Percentiles rank a stretch among this genome's conserved stretches.
These are phyloP conservation scores for Platanus orientalis DNA, from an alignment of 164 flowering plant genomes.

Conservation along the genomic window DNA sequence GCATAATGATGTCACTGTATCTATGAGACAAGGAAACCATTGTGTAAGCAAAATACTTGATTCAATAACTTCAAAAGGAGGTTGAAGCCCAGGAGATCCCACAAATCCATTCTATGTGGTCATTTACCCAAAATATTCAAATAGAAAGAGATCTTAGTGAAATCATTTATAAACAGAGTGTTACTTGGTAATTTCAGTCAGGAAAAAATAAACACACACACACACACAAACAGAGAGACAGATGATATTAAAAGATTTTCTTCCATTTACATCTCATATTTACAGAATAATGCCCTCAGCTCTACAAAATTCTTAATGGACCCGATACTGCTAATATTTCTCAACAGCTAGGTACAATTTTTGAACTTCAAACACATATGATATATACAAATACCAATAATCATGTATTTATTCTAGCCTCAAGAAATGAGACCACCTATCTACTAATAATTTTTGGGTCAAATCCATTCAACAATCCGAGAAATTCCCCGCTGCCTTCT, in stretches of 20 bases:
- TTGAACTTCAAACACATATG: background rate
- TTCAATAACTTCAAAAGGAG: too few relatives aligned
- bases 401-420: background rate
- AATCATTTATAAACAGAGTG: too few relatives aligned
- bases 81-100: too few relatives aligned
- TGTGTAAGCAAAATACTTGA: too few relatives aligned
- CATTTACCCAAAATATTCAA: too few relatives aligned
- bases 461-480: background rate
- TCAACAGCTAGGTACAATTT: background rate
- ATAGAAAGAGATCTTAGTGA: too few relatives aligned
- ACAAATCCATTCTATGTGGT: too few relatives aligned
- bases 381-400: background rate
- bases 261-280: conserved; percentile 60
- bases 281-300: conserved; percentile 44
- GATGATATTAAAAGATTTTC: conserved; percentile 7
- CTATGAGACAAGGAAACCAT: too few relatives aligned
- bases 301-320: conserved; percentile 43
- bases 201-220: too few relatives aligned
- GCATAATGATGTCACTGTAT: too few relatives aligned
- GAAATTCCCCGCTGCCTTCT: background rate
- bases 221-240: too few relatives aligned
- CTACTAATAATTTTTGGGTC: background rate
- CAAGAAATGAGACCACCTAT: background rate
- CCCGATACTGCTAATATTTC: background rate
- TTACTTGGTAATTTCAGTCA: too few relatives aligned